phyloP scores from a whole-genome alignment of 371 early-diverging fungal genomes.

The Parasitella parasitica region DNA sequence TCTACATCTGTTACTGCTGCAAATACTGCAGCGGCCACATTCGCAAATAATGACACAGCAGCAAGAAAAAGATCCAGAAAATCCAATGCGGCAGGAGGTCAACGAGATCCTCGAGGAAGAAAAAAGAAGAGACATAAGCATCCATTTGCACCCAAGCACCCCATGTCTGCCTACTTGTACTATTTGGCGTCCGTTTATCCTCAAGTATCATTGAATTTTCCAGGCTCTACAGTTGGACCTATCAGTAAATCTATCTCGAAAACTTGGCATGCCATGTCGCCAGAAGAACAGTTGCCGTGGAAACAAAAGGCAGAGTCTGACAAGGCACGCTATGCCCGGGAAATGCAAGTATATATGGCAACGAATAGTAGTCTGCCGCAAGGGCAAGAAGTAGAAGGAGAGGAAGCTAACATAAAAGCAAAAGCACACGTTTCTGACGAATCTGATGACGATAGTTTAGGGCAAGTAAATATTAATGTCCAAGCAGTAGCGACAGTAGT shows the following conservation, averaged over 20 bases:
- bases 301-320: slow-evolving; percentile 66
- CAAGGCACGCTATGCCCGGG: slow-evolving; percentile 75
- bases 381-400: neutral
- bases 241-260: slow-evolving; percentile 69
- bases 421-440: neutral
- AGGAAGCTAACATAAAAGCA: no score
- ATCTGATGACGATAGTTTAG: neutral
- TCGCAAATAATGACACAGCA: neutral
- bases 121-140: slow-evolving; percentile 70
- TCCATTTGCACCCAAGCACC: slow-evolving; percentile 77
- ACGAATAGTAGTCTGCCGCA: slow-evolving; percentile 18
- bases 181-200: slow-evolving; percentile 55
- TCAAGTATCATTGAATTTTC: slow-evolving; percentile 24
- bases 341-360: slow-evolving; percentile 61
- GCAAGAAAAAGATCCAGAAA: slow-evolving; percentile 12
- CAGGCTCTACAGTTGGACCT: slow-evolving; percentile 71
- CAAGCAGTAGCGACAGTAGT: slow-evolving; percentile 13
- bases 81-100: slow-evolving; percentile 21
- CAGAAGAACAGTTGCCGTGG: slow-evolving; percentile 63
- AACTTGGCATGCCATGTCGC: slow-evolving; percentile 65
- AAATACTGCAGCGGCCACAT: neutral
- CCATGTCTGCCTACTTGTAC: slow-evolving; percentile 77
- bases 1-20: neutral
- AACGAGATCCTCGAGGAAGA: slow-evolving; percentile 51
- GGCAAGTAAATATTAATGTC: slow-evolving; percentile 1